These are phyloP conservation scores for Aspergillus haitiensis DNA, from an alignment of 495 filamentous ascomycete genomes.

Conservation along the genomic window DNA sequence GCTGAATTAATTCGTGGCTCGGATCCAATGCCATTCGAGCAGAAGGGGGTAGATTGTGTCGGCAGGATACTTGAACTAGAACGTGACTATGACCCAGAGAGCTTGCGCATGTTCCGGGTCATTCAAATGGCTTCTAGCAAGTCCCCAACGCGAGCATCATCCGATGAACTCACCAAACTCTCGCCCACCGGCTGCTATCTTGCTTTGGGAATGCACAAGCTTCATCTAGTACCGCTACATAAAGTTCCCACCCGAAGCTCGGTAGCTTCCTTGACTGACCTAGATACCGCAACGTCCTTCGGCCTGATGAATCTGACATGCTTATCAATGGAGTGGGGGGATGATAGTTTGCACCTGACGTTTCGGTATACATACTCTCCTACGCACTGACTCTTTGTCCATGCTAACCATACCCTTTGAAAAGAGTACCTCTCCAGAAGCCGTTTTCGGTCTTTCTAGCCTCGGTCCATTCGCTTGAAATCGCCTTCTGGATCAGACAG, in stretches of 20 bases:
- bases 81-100: conserved; percentile 66
- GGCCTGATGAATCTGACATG: conserved; percentile 75
- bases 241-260: conserved; percentile 58
- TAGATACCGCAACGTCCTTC: conserved; percentile 54
- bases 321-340: conserved; percentile 64
- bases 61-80: conserved; percentile 65
- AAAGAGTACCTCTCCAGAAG: conserved; percentile 63
- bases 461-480: conserved; percentile 72
- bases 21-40: conserved; percentile 56
- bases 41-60: conserved; percentile 63
- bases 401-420: conserved; percentile 11
- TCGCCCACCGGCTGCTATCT: conserved; percentile 77
- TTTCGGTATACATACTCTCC: conserved; percentile 62
- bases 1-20: conserved; percentile 56
- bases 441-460: conserved; percentile 70
- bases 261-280: conserved; percentile 51
- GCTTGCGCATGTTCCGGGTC: conserved; percentile 80
- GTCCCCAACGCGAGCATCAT: conserved; percentile 59
- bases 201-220: conserved; percentile 76
- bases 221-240: conserved; percentile 76
- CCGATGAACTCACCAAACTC: conserved; percentile 75
- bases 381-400: background rate
- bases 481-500: conserved; percentile 71
- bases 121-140: conserved; percentile 69
- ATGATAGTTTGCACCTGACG: conserved; percentile 82